These are phyloP conservation scores for Apiotrichum laibachii DNA, from an alignment of 1,284 basidiomycete species.

Conservation along the genomic window DNA sequence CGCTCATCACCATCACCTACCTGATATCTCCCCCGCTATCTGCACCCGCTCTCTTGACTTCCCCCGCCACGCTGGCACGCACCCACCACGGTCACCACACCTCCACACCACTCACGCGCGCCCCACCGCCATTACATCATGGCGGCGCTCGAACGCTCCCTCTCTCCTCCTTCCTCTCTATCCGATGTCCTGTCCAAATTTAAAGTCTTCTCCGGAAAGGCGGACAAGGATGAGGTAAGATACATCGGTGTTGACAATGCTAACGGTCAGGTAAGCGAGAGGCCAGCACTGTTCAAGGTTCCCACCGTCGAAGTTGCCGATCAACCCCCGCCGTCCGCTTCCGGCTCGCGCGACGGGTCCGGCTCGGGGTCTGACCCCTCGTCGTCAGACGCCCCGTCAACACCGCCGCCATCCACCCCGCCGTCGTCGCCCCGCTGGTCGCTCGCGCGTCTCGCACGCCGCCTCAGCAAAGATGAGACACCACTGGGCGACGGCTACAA, in stretches of 20 bases:
- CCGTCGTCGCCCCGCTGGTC: neutral
- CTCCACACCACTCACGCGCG: neutral
- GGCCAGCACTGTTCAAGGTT: neutral
- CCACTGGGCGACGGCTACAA: neutral
- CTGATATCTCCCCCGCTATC: too few relatives aligned
- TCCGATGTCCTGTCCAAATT: slow-evolving; percentile 44
- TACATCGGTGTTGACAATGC: neutral
- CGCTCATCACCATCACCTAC: neutral
- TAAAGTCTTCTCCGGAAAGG: slow-evolving; percentile 49
- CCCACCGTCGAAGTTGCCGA: neutral
- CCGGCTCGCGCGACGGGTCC: neutral
- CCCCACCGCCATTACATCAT: slow-evolving; percentile 18
- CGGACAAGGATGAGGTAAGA: slow-evolving; percentile 50
- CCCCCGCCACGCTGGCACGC: too few relatives aligned
- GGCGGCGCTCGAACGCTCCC: slow-evolving; percentile 45
- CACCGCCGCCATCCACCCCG: neutral
- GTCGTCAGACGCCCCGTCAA: neutral
- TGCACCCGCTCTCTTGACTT: too few relatives aligned
- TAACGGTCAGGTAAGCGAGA: slow-evolving; percentile 1
- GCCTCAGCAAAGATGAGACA: neutral
- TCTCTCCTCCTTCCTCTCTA: slow-evolving; percentile 42
- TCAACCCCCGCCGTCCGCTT: neutral
- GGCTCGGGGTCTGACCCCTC: too few relatives aligned
- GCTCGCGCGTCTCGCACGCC: neutral
- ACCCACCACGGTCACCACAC: too few relatives aligned